Conservation (phyloP, 257 asterid species). For the Solanum paucissectum region DNA sequence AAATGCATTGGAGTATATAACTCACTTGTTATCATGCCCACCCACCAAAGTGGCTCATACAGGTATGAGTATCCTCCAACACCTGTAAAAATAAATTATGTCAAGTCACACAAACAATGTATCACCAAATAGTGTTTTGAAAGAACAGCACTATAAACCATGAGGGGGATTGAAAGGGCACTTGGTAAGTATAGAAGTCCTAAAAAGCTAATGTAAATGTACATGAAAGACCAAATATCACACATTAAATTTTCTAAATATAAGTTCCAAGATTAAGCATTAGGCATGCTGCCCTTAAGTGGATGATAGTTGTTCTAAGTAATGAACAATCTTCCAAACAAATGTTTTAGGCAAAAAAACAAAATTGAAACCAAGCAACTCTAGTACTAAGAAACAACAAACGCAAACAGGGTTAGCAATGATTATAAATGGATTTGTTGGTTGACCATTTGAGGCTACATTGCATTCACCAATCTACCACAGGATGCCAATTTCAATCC, state of each 20-base stretch:
- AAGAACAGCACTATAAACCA: not conserved
- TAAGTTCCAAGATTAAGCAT: not conserved
- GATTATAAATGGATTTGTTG: not conserved
- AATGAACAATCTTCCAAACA: not conserved
- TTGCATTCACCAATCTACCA: not conserved
- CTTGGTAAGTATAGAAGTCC: not conserved
- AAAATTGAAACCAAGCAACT: not conserved
- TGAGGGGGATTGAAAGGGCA: not conserved
- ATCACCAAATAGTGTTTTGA: not conserved
- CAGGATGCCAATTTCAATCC: not conserved
- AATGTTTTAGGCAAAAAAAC: not conserved
- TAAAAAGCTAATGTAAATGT: not conserved
- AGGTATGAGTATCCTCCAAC: not conserved
- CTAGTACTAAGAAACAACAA: not conserved
- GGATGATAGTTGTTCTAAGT: not conserved
- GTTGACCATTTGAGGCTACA: not conserved
- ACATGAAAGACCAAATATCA: not conserved
- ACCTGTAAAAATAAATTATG: not conserved
- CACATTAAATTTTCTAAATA: not conserved
- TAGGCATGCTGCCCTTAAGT: not conserved
- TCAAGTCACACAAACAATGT: not conserved
- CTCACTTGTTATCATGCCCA: not conserved
- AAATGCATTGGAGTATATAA: not conserved
- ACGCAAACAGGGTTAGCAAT: not conserved
- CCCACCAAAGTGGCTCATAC: not conserved